Evolutionary conservation across 176 grass and related monocot genomes (phyloP), one percentile per base, ranked within the genome.

Genomic region (Stipa capillata): DNA sequence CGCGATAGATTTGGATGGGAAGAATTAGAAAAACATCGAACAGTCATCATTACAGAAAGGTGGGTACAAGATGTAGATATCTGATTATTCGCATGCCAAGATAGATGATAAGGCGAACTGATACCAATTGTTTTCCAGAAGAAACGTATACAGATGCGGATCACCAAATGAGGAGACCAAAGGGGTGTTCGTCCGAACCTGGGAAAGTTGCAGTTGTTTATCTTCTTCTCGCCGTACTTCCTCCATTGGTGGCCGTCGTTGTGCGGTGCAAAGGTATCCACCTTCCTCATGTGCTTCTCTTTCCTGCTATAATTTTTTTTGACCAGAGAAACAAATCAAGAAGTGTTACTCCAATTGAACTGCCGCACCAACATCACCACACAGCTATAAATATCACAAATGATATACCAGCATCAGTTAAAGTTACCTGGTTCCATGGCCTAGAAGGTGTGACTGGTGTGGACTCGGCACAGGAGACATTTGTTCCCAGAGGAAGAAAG

Each of bases 151-250:
- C 69, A 79, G 67, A 74, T 51, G 80, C 39, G 33, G 67, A 33
- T 50, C 21, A 40, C 3, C 4, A 16, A 71, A 69, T 27, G 44
- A 58, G 57, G 36, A 61, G 37, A 6, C 24, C 4, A 42, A 28
- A 39, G 4, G 27, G 53, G 0, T 43, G 0, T 39, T 24, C 33
- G 21, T 42, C 0, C 54, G 8, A 61, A 89, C 87, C 87, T 89
- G 55, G 87, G 87, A 12, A 89, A 89, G 72, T 89, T 89, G 71
- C 82, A 82, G 78, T 89, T 89, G 72, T 89, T 85, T 16, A 89
- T 89, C 83, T 89, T 93, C 84, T 97, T 97, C 77, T 97, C 85
- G 69, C 94, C 94, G 80, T 97, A 97, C 85, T 97, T 97, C 79
- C 94, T 93, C 94, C 94, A 97, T 71, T 93, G 94, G 73, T 89